Evolutionary conservation across 768 basidiomycete species (phyloP), one percentile per base, ranked within the genome.

Genomic region (Ramaria rubella): DNA sequence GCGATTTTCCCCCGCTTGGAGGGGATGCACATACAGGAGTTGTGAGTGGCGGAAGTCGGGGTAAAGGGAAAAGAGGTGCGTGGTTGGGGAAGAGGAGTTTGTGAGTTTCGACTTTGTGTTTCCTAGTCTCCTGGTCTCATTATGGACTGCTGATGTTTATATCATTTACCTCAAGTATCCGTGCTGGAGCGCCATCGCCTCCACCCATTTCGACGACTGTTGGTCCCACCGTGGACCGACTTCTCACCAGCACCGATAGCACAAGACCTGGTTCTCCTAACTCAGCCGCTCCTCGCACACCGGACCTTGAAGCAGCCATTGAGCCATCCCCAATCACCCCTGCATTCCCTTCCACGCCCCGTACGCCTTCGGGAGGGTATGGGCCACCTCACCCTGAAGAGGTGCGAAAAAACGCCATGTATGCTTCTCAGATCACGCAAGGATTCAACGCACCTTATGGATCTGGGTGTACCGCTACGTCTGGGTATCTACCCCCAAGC

Each of bases 311-410:
- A 40, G 74, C 75, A 75, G 29, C 69, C 9, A 30, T 79, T 29
- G 79, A 70, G 19, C 65, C 70, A 61, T 79, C 77, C 17, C 79
- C 78, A 30, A 68, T 77, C 48, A 82, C 77, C 2, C 79, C 79
- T 29, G 48, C 50, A 9, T 43, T 50, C 30, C 40, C 57, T 14
- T 27, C n/a, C 29, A 34, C 49, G 17, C 48, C 44, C 19, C 19
- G 48, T 21, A 54, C 50, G 27, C 58, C 58, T 14, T 19, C 40
- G 1, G 52, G 30, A 11, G 44, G 42, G 14, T 55, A 55, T 30
- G 54, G 12, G 30, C 27, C 54, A n/a, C 23, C 49, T 14, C 31
- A 51, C n/a, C 26, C 36, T 34, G 40, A 40, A 14, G 44, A 54
- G 27, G 31, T 54, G 44, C 21, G 38, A 21, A 45, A 43, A 26